Evolutionary conservation across 1,139 yeast genomes (phyloP).

Genomic region (Saccharomyces hybrid): DNA sequence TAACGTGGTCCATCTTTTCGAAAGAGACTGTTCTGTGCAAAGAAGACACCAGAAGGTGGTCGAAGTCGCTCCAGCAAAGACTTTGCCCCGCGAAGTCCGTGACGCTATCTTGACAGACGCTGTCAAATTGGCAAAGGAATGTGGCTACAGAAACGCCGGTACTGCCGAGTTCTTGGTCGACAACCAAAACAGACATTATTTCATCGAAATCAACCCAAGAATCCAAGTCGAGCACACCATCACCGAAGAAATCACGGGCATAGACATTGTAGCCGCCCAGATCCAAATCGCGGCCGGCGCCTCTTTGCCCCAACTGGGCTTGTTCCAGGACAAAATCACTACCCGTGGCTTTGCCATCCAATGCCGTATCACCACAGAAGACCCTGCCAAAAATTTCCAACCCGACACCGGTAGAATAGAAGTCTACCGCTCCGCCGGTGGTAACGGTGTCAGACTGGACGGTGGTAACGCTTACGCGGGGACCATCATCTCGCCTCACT

Average conservation of each 20-base stretch:
- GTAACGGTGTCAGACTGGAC: constrained; percentile 95
- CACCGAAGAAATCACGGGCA: constrained; percentile 96
- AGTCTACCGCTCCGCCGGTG: constrained; percentile 96
- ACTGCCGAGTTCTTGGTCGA: constrained; percentile 96
- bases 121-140: constrained; percentile 76
- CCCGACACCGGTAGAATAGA: constrained; percentile 98
- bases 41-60: constrained; percentile 98
- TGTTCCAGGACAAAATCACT: constrained; percentile 85
- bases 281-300: constrained; percentile 98
- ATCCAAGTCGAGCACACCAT: constrained; percentile 97
- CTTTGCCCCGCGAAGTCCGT: constrained; percentile 69
- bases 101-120: constrained; percentile 92
- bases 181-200: constrained; percentile 86
- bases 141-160: constrained; percentile 93
- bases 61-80: constrained; percentile 97
- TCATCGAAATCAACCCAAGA: constrained; percentile 96
- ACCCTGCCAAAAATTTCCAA: constrained; percentile 89
- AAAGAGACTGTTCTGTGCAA: constrained; percentile 97
- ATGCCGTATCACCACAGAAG: constrained; percentile 98
- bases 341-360: constrained; percentile 96
- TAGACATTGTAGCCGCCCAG: constrained; percentile 94
- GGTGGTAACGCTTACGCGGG: constrained; percentile 99
- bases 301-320: constrained; percentile 77
- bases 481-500: constrained; percentile 89
- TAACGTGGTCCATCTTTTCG: constrained; percentile 87